A percentile compares a stretch with the other conserved stretches of the same genome.
phyloP scores from a whole-genome alignment of 2,329 filamentous ascomycete species.

The Teratosphaeria zuluensis region DNA sequence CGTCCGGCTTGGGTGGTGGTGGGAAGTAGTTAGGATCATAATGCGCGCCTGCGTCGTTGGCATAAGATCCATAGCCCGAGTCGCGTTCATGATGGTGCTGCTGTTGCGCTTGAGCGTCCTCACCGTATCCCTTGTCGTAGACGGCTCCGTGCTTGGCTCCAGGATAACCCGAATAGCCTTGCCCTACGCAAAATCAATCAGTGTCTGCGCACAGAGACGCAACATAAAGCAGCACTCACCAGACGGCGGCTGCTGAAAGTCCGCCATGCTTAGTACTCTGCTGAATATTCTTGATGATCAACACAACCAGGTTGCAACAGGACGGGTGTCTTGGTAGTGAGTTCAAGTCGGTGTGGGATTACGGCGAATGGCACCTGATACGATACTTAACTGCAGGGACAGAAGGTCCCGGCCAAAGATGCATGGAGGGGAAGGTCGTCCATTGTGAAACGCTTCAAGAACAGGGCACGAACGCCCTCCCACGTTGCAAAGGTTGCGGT shows the following conservation, averaged over 20 bases:
- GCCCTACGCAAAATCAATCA: background rate
- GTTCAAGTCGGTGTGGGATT: background rate
- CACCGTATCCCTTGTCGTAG: background rate
- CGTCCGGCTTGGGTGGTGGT: slow-evolving; percentile 3
- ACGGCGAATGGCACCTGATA: background rate
- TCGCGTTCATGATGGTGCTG: background rate
- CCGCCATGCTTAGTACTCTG: background rate
- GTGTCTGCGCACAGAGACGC: background rate
- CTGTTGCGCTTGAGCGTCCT: background rate
- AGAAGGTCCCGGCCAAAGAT: background rate
- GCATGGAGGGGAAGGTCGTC: background rate
- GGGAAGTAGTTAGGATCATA: slow-evolving; percentile 5
- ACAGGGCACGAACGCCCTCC: background rate
- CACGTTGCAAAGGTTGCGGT: background rate
- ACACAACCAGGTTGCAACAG: too few species aligned
- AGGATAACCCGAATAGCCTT: background rate
- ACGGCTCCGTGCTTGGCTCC: background rate
- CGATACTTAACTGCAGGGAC: background rate
- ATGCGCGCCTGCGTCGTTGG: background rate
- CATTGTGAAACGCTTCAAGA: background rate
- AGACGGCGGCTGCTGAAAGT: background rate
- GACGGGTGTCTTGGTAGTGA: background rate
- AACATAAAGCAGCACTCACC: background rate
- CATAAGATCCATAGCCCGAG: background rate
- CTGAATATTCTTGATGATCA: too few species aligned